phyloP scores from a whole-genome alignment of 1,284 basidiomycete genomes.

The Puccinia coronata region DNA sequence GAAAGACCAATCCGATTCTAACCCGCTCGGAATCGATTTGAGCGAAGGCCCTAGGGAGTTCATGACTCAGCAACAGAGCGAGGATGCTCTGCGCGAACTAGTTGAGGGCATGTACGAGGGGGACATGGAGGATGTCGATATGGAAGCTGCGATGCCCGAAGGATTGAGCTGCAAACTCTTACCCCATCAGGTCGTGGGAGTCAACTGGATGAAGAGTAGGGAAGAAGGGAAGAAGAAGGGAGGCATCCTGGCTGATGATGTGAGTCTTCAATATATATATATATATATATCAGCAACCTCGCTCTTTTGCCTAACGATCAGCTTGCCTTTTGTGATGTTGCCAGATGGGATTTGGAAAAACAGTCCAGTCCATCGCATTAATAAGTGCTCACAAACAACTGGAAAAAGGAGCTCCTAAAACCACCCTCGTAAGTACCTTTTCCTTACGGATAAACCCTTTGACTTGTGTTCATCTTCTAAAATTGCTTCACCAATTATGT shows the following conservation, averaged over 20 bases:
- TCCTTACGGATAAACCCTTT: background rate
- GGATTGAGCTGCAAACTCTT: conserved; percentile 69
- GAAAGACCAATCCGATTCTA: background rate
- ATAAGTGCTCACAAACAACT: conserved; percentile 63
- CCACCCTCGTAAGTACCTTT: conserved; percentile 60
- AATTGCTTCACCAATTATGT: conserved; percentile 50
- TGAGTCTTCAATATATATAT: conserved; percentile 64
- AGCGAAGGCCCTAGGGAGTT: conserved; percentile 44
- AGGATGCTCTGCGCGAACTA: conserved; percentile 63
- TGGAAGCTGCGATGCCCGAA: conserved; percentile 65
- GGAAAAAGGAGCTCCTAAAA: conserved; percentile 34
- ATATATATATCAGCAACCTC: background rate
- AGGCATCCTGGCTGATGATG: conserved; percentile 89
- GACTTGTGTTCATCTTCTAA: background rate
- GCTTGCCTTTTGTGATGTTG: background rate
- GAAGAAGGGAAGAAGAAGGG: conserved; percentile 75
- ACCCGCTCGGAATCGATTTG: conserved; percentile 21
- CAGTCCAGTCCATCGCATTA: conserved; percentile 82
- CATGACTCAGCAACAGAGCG: conserved; percentile 61
- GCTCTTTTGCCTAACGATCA: background rate
- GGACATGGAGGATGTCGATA: conserved; percentile 67
- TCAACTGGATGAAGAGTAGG: conserved; percentile 82
- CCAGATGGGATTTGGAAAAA: conserved; percentile 70
- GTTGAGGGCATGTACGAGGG: conserved; percentile 63
- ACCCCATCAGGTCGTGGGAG: conserved; percentile 81